A percentile compares a stretch with the other conserved stretches of the same genome.
Evolutionary conservation across 345 rosid species (phyloP).

Genomic region (Populus pruinosa): DNA sequence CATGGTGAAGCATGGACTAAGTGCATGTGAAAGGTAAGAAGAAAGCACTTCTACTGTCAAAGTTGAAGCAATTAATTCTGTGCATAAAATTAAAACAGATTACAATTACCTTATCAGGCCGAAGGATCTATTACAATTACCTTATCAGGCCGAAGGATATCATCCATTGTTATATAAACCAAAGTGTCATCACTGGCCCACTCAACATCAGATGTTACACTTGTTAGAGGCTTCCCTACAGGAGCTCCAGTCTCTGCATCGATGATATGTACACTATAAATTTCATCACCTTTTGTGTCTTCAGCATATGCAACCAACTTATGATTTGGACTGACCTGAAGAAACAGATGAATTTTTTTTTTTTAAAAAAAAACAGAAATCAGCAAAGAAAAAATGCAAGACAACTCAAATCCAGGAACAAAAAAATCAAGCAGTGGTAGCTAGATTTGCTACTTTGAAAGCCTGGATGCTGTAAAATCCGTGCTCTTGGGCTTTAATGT

Average conservation of each 20-base stretch:
- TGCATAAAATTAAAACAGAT: background rate
- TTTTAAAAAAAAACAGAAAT: background rate
- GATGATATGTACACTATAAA: constrained; percentile 56
- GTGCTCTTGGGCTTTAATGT: constrained; percentile 55
- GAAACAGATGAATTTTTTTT: constrained; percentile 5
- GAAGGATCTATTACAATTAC: constrained; percentile 55
- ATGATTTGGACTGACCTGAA: constrained; percentile 68
- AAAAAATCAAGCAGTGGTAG: background rate
- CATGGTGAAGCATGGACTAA: too few species aligned
- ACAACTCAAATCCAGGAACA: background rate
- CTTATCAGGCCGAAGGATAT: constrained; percentile 81
- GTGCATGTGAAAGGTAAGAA: too few species aligned
- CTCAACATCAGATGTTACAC: constrained; percentile 48
- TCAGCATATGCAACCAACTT: constrained; percentile 83
- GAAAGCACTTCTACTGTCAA: background rate
- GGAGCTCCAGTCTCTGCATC: constrained; percentile 52
- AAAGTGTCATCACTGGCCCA: constrained; percentile 87
- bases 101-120: constrained; percentile 73
- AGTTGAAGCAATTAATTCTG: background rate
- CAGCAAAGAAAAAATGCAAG: background rate
- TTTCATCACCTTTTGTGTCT: constrained; percentile 86
- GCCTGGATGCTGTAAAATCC: constrained; percentile 56
- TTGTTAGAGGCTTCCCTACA: constrained; percentile 51
- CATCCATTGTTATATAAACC: constrained; percentile 81
- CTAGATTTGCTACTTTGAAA: constrained; percentile 46